Evolutionary conservation across 345 rosid genomes (phyloP).

Genomic region (Schrenkiella parvula): DNA sequence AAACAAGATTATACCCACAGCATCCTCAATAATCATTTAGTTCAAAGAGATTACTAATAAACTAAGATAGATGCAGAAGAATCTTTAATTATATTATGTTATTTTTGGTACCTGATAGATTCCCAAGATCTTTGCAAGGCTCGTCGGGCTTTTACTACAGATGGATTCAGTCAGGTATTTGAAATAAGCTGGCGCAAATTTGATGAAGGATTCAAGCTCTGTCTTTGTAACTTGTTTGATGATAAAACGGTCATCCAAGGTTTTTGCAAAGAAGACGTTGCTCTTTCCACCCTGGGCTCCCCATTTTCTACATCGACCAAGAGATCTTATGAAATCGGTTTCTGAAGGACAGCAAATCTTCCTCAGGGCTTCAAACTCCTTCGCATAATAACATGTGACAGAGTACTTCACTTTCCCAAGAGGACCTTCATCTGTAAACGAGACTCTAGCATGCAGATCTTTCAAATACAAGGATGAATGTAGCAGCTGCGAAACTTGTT

Average conservation of each 20-base stretch:
- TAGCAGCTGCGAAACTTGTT: constrained; percentile 48
- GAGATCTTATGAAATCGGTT: constrained; percentile 79
- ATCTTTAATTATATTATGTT: neutral
- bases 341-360: constrained; percentile 84
- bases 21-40: neutral
- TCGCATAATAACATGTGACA: constrained; percentile 85
- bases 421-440: constrained; percentile 67
- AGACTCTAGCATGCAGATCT: constrained; percentile 71
- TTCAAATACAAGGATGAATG: constrained; percentile 57
- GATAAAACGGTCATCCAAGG: constrained; percentile 92
- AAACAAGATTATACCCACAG: neutral
- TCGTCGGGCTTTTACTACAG: constrained; percentile 71
- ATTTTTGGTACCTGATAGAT: constrained; percentile 75
- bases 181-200: constrained; percentile 86
- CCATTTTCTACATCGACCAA: constrained; percentile 98
- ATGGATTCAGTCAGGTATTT: constrained; percentile 78
- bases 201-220: constrained; percentile 90
- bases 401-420: constrained; percentile 73
- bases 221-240: constrained; percentile 97
- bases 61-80: neutral
- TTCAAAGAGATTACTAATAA: neutral
- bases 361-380: constrained; percentile 83
- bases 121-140: constrained; percentile 92
- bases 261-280: constrained; percentile 94
- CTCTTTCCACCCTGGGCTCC: constrained; percentile 99